Percentiles rank a stretch among this genome's conserved stretches.
These are phyloP conservation scores for Sclerotinia trifoliorum DNA, from an alignment of 2,329 filamentous ascomycete genomes.

Conservation along the genomic window DNA sequence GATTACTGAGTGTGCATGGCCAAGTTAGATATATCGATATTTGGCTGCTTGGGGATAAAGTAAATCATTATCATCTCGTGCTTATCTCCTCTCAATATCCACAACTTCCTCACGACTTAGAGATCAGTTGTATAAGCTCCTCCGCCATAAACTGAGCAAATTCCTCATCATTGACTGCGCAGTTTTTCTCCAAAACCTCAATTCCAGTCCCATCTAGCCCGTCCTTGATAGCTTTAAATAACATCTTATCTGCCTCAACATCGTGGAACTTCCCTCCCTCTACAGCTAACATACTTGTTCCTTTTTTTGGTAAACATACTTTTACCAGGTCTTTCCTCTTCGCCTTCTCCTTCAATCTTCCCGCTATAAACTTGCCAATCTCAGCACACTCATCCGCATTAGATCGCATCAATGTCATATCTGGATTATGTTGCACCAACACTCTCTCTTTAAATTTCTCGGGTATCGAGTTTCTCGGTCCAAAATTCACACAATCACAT, in stretches of 20 bases:
- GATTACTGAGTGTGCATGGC: not conserved
- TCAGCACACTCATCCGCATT: conserved; percentile 54
- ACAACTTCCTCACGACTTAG: not conserved
- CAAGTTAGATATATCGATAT: not conserved
- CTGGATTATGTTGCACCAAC: conserved; percentile 64
- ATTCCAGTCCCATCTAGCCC: conserved; percentile 52
- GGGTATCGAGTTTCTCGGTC: conserved; percentile 54
- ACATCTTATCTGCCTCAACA: conserved; percentile 44
- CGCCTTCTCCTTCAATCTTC: conserved; percentile 49
- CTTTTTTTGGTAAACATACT: conserved; percentile 59
- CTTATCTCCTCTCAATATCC: not conserved
- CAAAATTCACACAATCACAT: conserved; percentile 51
- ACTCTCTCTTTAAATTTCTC: conserved; percentile 50
- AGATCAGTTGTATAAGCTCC: conserved; percentile 12
- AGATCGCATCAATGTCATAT: conserved; percentile 65
- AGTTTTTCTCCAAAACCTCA: conserved; percentile 48
- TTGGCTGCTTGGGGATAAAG: not conserved
- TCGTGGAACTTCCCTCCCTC: conserved; percentile 54
- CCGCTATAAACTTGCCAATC: conserved; percentile 56
- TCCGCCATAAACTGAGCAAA: conserved; percentile 52
- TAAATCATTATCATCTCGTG: not conserved
- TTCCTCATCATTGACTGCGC: conserved; percentile 53
- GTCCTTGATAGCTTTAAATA: conserved; percentile 53
- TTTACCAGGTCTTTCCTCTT: conserved; percentile 46
- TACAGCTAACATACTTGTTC: conserved; percentile 60